Conservation (phyloP, 495 filamentous ascomycete genomes). For the Penicillium subrubescens region DNA sequence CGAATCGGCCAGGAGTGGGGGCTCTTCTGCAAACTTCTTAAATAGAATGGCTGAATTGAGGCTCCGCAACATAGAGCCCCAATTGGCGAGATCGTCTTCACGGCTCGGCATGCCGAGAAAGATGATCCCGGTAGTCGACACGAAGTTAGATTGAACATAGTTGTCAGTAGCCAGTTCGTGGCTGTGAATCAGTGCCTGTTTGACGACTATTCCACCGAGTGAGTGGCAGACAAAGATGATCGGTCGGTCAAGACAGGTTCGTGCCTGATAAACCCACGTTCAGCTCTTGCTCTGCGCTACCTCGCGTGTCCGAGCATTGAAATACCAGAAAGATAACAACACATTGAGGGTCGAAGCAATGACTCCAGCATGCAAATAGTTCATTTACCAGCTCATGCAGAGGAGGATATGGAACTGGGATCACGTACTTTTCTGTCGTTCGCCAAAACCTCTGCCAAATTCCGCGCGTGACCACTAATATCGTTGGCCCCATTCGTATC, state of each 20-base stretch:
- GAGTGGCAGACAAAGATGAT: slow-evolving; percentile 88
- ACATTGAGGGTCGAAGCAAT: neutral
- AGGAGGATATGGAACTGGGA: neutral
- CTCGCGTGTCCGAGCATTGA: neutral
- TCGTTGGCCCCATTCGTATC: slow-evolving; percentile 76
- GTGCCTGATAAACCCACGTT: slow-evolving; percentile 40
- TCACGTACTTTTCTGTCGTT: slow-evolving; percentile 57
- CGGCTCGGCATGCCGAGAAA: slow-evolving; percentile 88
- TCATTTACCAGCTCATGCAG: neutral
- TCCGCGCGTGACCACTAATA: slow-evolving; percentile 80
- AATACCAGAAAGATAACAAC: neutral
- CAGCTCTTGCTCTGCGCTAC: neutral
- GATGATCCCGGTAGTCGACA: slow-evolving; percentile 82
- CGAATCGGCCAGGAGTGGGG: slow-evolving; percentile 67
- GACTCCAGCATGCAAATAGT: neutral
- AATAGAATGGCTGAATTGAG: slow-evolving; percentile 71
- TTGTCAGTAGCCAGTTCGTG: slow-evolving; percentile 60
- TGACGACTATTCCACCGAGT: slow-evolving; percentile 79
- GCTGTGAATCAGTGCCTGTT: slow-evolving; percentile 65
- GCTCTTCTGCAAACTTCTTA: slow-evolving; percentile 67
- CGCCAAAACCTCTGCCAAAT: slow-evolving; percentile 60
- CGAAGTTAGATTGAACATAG: slow-evolving; percentile 73
- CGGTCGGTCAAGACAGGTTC: slow-evolving; percentile 59
- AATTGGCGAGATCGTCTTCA: slow-evolving; percentile 73
- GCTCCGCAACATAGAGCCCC: slow-evolving; percentile 71